Conservation (phyloP, 1,284 basidiomycete species). For the Serendipita sp. region DNA sequence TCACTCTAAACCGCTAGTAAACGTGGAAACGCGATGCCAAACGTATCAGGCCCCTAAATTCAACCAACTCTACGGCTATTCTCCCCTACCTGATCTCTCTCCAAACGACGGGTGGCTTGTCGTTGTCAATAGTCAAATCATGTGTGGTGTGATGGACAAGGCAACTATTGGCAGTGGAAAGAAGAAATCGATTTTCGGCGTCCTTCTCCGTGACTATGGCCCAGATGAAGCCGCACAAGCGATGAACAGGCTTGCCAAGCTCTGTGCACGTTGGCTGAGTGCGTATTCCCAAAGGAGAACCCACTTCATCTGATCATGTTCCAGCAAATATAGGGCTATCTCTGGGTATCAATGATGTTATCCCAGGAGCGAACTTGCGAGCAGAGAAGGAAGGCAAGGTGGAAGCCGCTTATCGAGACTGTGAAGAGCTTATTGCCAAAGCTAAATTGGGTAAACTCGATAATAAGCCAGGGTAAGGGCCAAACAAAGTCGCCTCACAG, state of each 20-base stretch:
- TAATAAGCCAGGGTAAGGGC: conserved; percentile 92
- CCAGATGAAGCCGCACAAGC: conserved; percentile 86
- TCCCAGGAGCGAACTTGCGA: conserved; percentile 76
- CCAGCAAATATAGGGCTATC: conserved; percentile 95
- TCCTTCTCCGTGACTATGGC: conserved; percentile 95
- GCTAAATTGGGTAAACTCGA: conserved; percentile 89
- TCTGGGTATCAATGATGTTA: conserved; percentile 97
- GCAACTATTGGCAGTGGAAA: conserved; percentile 96
- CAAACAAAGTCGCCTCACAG: conserved; percentile 93
- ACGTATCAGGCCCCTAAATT: conserved; percentile 71
- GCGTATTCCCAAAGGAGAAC: conserved; percentile 18
- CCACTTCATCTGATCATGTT: background rate
- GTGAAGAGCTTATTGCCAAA: conserved; percentile 72
- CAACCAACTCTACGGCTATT: conserved; percentile 41
- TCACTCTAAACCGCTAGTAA: conserved; percentile 71
- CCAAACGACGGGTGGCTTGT: conserved; percentile 98
- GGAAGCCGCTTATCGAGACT: conserved; percentile 78
- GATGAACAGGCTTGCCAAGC: conserved; percentile 93
- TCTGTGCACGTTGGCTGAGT: conserved; percentile 91
- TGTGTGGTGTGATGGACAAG: conserved; percentile 99
- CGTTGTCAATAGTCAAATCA: conserved; percentile 95
- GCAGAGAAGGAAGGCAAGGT: conserved; percentile 78
- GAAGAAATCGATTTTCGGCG: conserved; percentile 98
- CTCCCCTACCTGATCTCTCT: conserved; percentile 67
- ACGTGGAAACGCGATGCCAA: conserved; percentile 93